Conservation (phyloP, 805 yeast genomes). For the Wickerhamia fluorescens region DNA sequence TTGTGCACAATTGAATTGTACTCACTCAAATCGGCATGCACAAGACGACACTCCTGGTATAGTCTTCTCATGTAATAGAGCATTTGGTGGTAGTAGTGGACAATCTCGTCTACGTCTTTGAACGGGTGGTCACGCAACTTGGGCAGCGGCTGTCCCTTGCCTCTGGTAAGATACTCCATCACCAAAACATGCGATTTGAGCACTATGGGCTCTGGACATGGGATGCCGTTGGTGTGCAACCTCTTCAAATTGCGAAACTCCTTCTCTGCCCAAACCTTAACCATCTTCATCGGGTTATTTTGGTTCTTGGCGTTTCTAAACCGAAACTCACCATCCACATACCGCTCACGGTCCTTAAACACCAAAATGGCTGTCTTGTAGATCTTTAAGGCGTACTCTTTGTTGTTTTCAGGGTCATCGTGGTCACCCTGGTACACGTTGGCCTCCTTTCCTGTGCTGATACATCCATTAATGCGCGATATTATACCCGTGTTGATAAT, state of each 20-base stretch:
- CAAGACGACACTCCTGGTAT: constrained; percentile 82
- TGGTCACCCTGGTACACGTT: constrained; percentile 75
- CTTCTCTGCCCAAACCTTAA: constrained; percentile 96
- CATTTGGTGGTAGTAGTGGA: constrained; percentile 67
- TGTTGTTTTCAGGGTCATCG: constrained; percentile 40
- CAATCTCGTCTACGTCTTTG: constrained; percentile 57
- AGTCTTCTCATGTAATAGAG: constrained; percentile 77
- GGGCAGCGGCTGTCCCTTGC: constrained; percentile 88
- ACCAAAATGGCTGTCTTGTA: constrained; percentile 94
- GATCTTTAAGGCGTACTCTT: constrained; percentile 82
- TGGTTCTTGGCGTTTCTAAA: constrained; percentile 79
- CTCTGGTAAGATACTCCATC: constrained; percentile 81
- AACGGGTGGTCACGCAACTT: constrained; percentile 79
- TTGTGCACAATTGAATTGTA: constrained; percentile 86
- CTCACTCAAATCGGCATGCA: constrained; percentile 96
- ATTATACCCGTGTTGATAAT: constrained; percentile 79
- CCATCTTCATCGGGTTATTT: constrained; percentile 95
- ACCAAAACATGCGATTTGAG: constrained; percentile 84
- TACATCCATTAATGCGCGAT: constrained; percentile 84
- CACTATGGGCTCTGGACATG: constrained; percentile 91
- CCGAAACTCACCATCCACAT: constrained; percentile 93
- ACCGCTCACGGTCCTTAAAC: constrained; percentile 94
- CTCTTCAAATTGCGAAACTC: constrained; percentile 91
- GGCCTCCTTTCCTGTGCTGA: constrained; percentile 98
- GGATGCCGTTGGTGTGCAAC: constrained; percentile 68